Evolutionary conservation across 225 moss, liverwort and hornwort genomes (phyloP).

Genomic region (Neckera pumila): DNA sequence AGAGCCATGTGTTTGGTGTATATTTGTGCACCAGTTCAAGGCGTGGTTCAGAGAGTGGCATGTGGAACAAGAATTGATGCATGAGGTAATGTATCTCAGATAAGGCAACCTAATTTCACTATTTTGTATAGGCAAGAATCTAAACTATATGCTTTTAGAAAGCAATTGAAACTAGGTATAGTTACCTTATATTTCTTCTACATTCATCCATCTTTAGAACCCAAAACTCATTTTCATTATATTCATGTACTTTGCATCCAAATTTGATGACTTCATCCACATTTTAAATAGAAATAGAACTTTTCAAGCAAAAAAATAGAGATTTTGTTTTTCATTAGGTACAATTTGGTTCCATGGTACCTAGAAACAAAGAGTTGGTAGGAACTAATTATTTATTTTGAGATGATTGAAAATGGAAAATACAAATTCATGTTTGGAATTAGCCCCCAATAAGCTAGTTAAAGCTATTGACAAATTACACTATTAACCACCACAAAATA

Average conservation of each 20-base stretch:
- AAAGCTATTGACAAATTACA: neutral
- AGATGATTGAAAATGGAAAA: neutral
- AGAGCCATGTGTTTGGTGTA: too few relatives aligned
- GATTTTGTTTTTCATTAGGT: neutral
- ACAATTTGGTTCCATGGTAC: neutral
- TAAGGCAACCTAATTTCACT: too few relatives aligned
- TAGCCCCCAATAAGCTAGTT: neutral
- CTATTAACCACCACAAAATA: neutral
- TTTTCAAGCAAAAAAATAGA: neutral
- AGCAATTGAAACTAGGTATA: too few relatives aligned
- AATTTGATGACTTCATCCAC: accelerated
- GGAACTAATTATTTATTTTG: neutral
- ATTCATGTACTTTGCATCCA: neutral
- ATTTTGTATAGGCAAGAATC: too few relatives aligned
- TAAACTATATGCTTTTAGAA: too few relatives aligned
- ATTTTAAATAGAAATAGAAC: neutral
- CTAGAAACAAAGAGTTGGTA: neutral
- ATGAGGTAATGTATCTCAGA: too few relatives aligned
- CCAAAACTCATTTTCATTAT: accelerated
- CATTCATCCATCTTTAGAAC: neutral
- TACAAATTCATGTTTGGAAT: neutral
- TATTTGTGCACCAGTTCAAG: too few relatives aligned
- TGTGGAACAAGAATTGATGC: too few relatives aligned
- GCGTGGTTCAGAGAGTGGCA: too few relatives aligned
- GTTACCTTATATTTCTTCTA: neutral